Conservation (phyloP, 1,284 basidiomycete species). For the Heterobasidion annosum region DNA sequence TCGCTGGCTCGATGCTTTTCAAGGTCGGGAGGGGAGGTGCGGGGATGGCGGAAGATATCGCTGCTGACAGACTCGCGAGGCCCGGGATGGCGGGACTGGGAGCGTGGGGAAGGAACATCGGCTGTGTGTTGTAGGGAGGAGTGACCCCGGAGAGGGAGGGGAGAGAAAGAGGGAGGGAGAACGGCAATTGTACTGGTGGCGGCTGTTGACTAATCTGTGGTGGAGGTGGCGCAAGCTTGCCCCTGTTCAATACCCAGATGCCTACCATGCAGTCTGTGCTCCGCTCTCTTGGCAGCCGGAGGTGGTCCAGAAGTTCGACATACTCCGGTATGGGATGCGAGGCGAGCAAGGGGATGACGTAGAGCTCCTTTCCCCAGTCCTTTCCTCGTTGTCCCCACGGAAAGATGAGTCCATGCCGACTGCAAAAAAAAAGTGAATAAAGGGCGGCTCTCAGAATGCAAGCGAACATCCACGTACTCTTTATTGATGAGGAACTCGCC, state of each 20-base stretch:
- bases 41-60: not conserved
- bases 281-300: slow-evolving; percentile 58
- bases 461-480: slow-evolving; percentile 47
- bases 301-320: slow-evolving; percentile 78
- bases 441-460: slow-evolving; percentile 1
- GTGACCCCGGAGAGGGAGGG: not conserved
- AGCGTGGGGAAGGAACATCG: not conserved
- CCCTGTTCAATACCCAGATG: slow-evolving; percentile 76
- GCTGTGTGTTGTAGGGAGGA: not conserved
- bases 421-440: slow-evolving; percentile 20
- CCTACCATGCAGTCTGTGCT: slow-evolving; percentile 65
- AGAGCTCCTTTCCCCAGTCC: slow-evolving; percentile 78
- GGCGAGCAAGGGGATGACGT: slow-evolving; percentile 75
- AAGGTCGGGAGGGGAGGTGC: not conserved
- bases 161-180: slow-evolving; percentile 1
- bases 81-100: not conserved
- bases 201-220: slow-evolving; percentile 5
- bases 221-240: slow-evolving; percentile 44
- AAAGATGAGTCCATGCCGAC: slow-evolving; percentile 80
- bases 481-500: slow-evolving; percentile 65
- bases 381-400: slow-evolving; percentile 73
- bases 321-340: slow-evolving; percentile 73
- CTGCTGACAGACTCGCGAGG: not conserved
- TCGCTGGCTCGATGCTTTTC: slow-evolving; percentile 1
- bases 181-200: slow-evolving; percentile 8